phyloP scores from a whole-genome alignment of 1,284 basidiomycete genomes.

The Ganoderma resinaceum region DNA sequence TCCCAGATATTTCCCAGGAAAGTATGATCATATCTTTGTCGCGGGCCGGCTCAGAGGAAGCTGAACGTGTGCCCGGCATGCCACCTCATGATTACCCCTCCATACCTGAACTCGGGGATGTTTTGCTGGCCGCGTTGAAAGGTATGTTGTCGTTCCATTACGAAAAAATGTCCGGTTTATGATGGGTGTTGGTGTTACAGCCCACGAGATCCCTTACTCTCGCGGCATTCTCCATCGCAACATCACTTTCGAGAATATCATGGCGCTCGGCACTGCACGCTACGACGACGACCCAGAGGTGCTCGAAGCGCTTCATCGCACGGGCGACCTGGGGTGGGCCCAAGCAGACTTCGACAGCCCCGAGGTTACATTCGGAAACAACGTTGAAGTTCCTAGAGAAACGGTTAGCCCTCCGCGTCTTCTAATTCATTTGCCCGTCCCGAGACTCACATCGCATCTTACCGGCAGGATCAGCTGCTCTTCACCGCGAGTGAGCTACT shows the following conservation, averaged over 20 bases:
- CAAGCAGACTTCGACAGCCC: background rate
- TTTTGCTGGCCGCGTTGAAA: background rate
- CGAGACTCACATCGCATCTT: background rate
- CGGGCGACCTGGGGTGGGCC: background rate
- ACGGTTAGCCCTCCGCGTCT: background rate
- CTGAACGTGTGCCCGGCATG: too few species aligned
- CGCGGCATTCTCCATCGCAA: background rate
- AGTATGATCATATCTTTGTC: background rate
- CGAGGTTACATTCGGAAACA: too few species aligned
- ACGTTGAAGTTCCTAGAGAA: too few species aligned
- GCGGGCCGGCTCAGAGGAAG: too few species aligned
- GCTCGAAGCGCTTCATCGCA: background rate
- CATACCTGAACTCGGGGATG: background rate
- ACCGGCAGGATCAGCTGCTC: background rate
- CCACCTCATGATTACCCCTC: background rate
- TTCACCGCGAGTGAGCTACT: background rate
- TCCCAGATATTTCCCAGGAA: too few species aligned
- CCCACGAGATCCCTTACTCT: background rate
- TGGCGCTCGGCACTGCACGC: background rate
- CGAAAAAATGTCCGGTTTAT: too few species aligned
- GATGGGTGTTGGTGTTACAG: background rate
- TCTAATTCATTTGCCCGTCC: background rate
- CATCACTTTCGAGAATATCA: background rate
- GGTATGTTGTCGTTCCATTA: background rate
- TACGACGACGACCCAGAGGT: background rate